Conservation (phyloP, 768 basidiomycete species). For the Boletus speciosus region DNA sequence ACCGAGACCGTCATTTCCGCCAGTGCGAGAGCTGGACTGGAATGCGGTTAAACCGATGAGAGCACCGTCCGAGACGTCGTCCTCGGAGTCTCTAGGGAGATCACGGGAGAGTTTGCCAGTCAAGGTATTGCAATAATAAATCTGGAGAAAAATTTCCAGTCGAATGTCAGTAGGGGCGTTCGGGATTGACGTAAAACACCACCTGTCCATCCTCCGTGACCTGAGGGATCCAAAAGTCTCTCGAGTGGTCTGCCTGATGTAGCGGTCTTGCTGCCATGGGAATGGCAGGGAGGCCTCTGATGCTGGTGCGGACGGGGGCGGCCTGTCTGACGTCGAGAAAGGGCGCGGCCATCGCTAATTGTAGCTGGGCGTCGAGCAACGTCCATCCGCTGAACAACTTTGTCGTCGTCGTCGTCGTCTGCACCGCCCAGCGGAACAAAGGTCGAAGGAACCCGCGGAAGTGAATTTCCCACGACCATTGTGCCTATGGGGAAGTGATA, state of each 20-base stretch:
- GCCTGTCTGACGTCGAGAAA: slow-evolving; percentile 3
- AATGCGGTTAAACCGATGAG: slow-evolving; percentile 49
- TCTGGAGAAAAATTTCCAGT: slow-evolving; percentile 42
- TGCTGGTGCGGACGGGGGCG: slow-evolving; percentile 14
- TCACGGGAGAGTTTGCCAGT: slow-evolving; percentile 79
- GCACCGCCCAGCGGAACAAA: slow-evolving; percentile 12
- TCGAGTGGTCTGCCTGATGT: slow-evolving; percentile 30
- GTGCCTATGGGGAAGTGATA: neutral
- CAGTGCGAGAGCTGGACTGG: slow-evolving; percentile 49
- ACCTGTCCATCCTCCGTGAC: slow-evolving; percentile 82
- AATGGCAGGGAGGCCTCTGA: slow-evolving; percentile 31
- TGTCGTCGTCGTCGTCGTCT: slow-evolving; percentile 12
- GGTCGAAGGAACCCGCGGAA: slow-evolving; percentile 5
- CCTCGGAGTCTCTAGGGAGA: slow-evolving; percentile 66
- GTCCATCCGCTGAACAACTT: slow-evolving; percentile 4
- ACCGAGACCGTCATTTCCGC: slow-evolving; percentile 46
- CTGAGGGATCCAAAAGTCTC: slow-evolving; percentile 90
- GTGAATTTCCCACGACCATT: slow-evolving; percentile 10
- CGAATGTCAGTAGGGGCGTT: neutral
- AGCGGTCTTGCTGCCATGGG: slow-evolving; percentile 10
- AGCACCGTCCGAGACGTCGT: slow-evolving; percentile 54
- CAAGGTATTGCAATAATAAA: slow-evolving; percentile 89
- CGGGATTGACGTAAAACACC: slow-evolving; percentile 18
- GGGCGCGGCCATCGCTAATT: slow-evolving; percentile 19
- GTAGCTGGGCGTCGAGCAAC: neutral